Evolutionary conservation across 129 eudicot species (phyloP), one percentile per base, ranked within the genome.

Genomic region (Mikania micrantha): DNA sequence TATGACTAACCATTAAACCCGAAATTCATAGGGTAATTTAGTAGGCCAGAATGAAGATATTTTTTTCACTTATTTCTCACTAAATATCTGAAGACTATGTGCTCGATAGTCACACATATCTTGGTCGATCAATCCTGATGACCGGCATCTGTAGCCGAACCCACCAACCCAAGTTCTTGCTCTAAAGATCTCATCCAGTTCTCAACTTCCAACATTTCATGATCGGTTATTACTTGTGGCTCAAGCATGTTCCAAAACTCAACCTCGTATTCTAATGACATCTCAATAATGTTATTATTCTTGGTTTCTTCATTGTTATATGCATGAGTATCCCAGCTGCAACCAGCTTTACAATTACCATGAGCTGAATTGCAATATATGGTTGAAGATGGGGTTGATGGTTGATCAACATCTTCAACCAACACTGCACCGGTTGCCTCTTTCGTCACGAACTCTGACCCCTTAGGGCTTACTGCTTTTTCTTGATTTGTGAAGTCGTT

Each of bases 141-240:
- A 49, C 50, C 52, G 56, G 57, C 34, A 45, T 20, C 9, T 21
- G 41, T 41, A 38, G 70, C 53, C 61, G 73, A 54, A 36, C 41
- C 66, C 15, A 77, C n/a, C n/a, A n/a, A n/a, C n/a, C n/a, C n/a
- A n/a, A n/a, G 88, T 70, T 90, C 96, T 38, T 77, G 69, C 66
- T 90, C 88, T 42, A 90, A 69, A 60, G 71, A 79, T 65, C 73
- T 80, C 13, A 79, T 65, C 95, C 95, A 86, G 60, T 72, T 69
- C 19, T 75, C 88, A 66, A 22, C 44, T n/a, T 71, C 86, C 28
- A 56, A 1, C 38, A 35, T 56, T 22, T 61, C 60, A 2, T 53
- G 25, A 50, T 59, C 72, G 13, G 15, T 32, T 47, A 59, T 27
- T 52, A 63, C 42, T 68, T 81, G 49, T 3, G 65, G 34, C 64